A percentile compares a stretch with the other conserved stretches of the same genome.
Evolutionary conservation across 2,329 filamentous ascomycete genomes (phyloP).

Genomic region (Bipolaris sorokiniana): DNA sequence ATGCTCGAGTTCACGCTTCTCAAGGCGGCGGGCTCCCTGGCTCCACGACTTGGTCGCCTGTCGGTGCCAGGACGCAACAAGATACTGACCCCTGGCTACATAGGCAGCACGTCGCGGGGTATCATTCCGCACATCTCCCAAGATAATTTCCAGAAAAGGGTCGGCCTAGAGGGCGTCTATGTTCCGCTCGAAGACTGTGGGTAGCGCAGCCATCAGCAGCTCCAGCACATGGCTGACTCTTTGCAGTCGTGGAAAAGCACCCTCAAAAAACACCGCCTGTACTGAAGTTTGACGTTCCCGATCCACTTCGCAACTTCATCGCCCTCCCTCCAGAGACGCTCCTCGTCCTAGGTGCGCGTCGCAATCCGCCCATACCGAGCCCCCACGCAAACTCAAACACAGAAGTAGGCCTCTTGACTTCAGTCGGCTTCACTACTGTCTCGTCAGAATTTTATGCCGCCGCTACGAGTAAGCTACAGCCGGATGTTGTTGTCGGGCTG

Average conservation of each 20-base stretch:
- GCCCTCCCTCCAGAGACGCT: conserved; percentile 69
- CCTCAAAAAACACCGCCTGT: conserved; percentile 58
- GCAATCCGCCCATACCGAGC: conserved; percentile 75
- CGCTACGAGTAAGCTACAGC: conserved; percentile 67
- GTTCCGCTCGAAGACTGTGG: conserved; percentile 91
- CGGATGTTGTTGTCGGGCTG: conserved; percentile 80
- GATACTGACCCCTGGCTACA: conserved; percentile 83
- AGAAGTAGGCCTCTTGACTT: conserved; percentile 79
- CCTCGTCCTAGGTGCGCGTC: conserved; percentile 76
- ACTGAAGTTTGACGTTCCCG: conserved; percentile 56
- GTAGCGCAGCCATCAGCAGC: conserved; percentile 42
- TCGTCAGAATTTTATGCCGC: conserved; percentile 72
- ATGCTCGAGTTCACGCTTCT: conserved; percentile 55
- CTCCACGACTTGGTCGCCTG: conserved; percentile 72
- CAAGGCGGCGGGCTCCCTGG: conserved; percentile 47
- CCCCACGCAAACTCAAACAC: conserved; percentile 72
- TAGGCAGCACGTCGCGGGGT: conserved; percentile 82
- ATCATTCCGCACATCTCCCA: conserved; percentile 86
- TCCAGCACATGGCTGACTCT: conserved; percentile 44
- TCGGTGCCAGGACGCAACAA: conserved; percentile 65
- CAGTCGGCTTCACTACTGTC: conserved; percentile 80
- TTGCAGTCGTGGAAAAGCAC: conserved; percentile 67
- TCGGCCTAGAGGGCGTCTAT: conserved; percentile 72
- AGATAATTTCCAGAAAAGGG: conserved; percentile 74
- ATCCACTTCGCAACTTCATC: conserved; percentile 76